Conservation (phyloP, 164 flowering plant species). For the grape (Vitis vinifera) region ASM3070453v1 NC_081805.1:7679001-7679500, state of each 20-base stretch:
- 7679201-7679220: constrained; percentile 77
- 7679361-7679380: neutral
- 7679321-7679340: constrained; percentile 41
- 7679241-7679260: constrained; percentile 51
- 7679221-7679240: constrained; percentile 75
- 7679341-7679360: constrained; percentile 1
- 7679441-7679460: no score
- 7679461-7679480: no score
- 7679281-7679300: constrained; percentile 71
- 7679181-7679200: constrained; percentile 77
- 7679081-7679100: no score
- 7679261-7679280: constrained; percentile 80
- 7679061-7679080: no score
- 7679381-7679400: neutral
- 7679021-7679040: no score
- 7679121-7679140: neutral
- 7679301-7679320: constrained; percentile 76
- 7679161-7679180: constrained; percentile 99
- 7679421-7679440: no score
- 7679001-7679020: no score
- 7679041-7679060: no score
- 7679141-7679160: constrained; percentile 42
- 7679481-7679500: no score
- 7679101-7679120: no score
- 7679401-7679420: no score